Percentiles rank a stretch among this genome's conserved stretches.
phyloP scores from a whole-genome alignment of 163 green algal species.

The Chlamydomonas reinhardtii region DNA sequence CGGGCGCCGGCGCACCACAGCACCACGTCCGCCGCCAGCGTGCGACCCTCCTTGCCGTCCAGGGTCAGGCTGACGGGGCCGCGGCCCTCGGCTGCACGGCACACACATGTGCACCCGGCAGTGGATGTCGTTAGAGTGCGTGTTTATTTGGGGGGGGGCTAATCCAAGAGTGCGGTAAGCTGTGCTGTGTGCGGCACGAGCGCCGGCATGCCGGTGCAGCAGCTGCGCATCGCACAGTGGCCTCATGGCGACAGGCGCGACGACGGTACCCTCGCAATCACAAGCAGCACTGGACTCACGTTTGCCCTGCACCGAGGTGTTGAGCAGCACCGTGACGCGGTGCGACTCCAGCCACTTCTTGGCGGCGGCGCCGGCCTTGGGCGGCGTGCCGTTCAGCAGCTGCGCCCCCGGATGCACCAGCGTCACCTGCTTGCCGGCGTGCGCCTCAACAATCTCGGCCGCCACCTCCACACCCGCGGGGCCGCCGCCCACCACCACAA shows the following conservation, averaged over 20 bases:
- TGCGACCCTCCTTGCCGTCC: neutral
- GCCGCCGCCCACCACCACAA: conserved; percentile 47
- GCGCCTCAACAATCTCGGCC: conserved; percentile 38
- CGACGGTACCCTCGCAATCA: too few relatives aligned
- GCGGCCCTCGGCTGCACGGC: neutral
- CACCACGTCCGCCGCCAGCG: conserved; percentile 15
- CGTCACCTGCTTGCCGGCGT: conserved; percentile 34
- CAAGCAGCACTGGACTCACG: too few relatives aligned
- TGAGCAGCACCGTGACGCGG: neutral
- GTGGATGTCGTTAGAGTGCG: too few relatives aligned
- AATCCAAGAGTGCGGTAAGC: too few relatives aligned
- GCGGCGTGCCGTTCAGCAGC: conserved; percentile 7
- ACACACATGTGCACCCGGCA: too few relatives aligned
- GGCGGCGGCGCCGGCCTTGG: conserved; percentile 5
- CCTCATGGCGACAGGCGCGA: too few relatives aligned
- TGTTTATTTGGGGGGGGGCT: too few relatives aligned
- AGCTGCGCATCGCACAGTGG: too few relatives aligned
- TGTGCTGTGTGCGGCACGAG: too few relatives aligned
- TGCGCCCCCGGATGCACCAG: conserved; percentile 2
- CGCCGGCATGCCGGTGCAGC: too few relatives aligned
- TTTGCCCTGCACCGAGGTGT: neutral
- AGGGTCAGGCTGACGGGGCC: conserved; percentile 4
- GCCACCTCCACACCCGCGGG: conserved; percentile 39
- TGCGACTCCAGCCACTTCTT: conserved; percentile 26
- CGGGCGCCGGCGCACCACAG: conserved; percentile 28